These are phyloP conservation scores for Calocybe gangraenosa DNA, from an alignment of 768 basidiomycete genomes.

Conservation along the genomic window DNA sequence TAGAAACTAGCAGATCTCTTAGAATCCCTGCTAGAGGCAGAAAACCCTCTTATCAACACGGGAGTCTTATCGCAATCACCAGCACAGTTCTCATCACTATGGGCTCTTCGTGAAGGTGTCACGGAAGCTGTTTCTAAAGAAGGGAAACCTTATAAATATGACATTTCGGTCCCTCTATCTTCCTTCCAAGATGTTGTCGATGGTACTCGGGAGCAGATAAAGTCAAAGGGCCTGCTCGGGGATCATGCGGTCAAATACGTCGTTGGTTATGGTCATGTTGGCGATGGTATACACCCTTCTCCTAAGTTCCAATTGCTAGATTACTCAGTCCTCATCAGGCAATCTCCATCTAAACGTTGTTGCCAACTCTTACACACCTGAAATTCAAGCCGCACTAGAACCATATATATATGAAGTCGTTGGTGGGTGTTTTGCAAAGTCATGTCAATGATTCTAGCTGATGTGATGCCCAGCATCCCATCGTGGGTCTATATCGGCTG, in stretches of 20 bases:
- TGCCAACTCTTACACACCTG: slow-evolving; percentile 75
- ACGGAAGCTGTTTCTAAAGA: slow-evolving; percentile 91
- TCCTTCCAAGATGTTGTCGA: slow-evolving; percentile 89
- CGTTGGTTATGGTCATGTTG: slow-evolving; percentile 94
- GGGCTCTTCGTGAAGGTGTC: slow-evolving; percentile 89
- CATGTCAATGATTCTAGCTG: neutral
- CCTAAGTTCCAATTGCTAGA: neutral
- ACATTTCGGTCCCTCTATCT: slow-evolving; percentile 83
- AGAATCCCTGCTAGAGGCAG: slow-evolving; percentile 70
- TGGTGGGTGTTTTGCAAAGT: slow-evolving; percentile 39
- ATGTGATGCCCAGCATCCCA: slow-evolving; percentile 50
- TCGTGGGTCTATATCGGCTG: slow-evolving; percentile 91
- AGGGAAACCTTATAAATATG: slow-evolving; percentile 96
- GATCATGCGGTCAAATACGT: slow-evolving; percentile 79
- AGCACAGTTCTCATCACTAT: slow-evolving; percentile 83
- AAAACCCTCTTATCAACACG: slow-evolving; percentile 75
- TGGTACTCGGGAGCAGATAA: slow-evolving; percentile 65
- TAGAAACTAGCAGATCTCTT: slow-evolving; percentile 86
- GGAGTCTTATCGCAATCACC: slow-evolving; percentile 91
- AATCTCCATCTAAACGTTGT: slow-evolving; percentile 93
- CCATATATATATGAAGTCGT: slow-evolving; percentile 95
- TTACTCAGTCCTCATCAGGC: slow-evolving; percentile 39
- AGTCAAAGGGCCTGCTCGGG: slow-evolving; percentile 62
- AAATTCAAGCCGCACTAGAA: slow-evolving; percentile 85
- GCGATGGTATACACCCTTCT: slow-evolving; percentile 66